Base-by-base conservation (phyloP, 805 yeast genomes). In the Ogataea neopini region DNA sequence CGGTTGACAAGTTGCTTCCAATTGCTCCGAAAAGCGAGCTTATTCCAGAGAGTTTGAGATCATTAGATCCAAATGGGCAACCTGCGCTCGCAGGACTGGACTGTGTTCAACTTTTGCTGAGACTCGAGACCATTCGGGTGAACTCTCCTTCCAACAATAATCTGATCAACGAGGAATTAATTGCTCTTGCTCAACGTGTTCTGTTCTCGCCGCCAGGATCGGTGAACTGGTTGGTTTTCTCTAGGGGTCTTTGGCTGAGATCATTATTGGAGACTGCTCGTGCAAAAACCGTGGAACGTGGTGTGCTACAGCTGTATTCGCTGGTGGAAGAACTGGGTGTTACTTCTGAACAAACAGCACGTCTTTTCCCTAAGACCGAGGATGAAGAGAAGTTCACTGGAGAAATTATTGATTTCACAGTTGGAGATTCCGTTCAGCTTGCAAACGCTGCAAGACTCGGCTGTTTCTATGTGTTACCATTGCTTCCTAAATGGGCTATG, bases 201-300 rank as follows among this genome's bases (percentile, higher is more conserved):
- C 69, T 92, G 17, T 78, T 77, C 64, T 72, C 79, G 41, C 74
- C 76, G 9, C 59, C 62, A 3, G 68, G 70, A 4, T 53, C 69
- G 1, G 75, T 79, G 14, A 86, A 88, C 64, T 90, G 96, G 90
- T 68, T 86, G 1, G 64, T 92, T 3, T 89, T 83, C 59, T 80
- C 91, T 2, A 75, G 91, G 52, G 86, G 96, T 0, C 70, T 94
- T 37, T 94, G 97, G 97, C 87, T 85, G 60, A 79, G 98, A 63
- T 88, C 97, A 6, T 58, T 87, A 17, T 71, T 91, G 30, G 99
- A 94, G 64, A 79, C 96, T 0, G 75, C 76, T 42, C 83, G 82
- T 54, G 81, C 96, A 1, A 83, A 86, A 62, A 92, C 97, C 1
- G 84, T 92, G 19, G 98, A 94, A 68, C 78, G 99, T 63, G 98